Percentiles rank a stretch among this genome's conserved stretches.
phyloP scores from a whole-genome alignment of 2,329 filamentous ascomycete species.

The Sporothrix schenckii region DNA sequence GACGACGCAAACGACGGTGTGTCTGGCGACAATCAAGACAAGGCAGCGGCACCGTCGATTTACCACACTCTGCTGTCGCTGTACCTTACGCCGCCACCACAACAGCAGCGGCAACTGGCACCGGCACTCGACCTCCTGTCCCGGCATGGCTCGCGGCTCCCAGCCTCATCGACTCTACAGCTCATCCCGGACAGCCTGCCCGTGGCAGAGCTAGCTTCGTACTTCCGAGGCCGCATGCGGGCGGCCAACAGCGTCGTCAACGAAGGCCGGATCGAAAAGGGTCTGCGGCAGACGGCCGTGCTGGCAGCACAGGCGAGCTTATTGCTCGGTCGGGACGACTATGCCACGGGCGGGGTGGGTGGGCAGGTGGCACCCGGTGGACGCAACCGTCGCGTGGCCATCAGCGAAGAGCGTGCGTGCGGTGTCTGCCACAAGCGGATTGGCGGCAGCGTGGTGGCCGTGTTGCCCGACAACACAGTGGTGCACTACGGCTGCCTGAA shows the following conservation, averaged over 20 bases:
- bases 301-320: slow-evolving; percentile 75
- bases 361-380: slow-evolving; percentile 53
- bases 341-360: not conserved
- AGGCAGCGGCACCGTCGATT: slow-evolving; percentile 64
- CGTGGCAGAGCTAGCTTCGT: slow-evolving; percentile 78
- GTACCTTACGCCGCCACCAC: slow-evolving; percentile 79
- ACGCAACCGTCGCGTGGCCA: slow-evolving; percentile 68
- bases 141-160: slow-evolving; percentile 87
- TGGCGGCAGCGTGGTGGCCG: slow-evolving; percentile 87
- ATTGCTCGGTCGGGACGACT: slow-evolving; percentile 64
- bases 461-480: slow-evolving; percentile 79
- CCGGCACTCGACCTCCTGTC: slow-evolving; percentile 87
- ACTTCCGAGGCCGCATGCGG: slow-evolving; percentile 89
- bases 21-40: slow-evolving; percentile 46
- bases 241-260: slow-evolving; percentile 81
- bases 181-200: slow-evolving; percentile 82
- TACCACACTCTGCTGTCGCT: slow-evolving; percentile 89
- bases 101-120: slow-evolving; percentile 70
- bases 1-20: not conserved
- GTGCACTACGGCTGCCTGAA: slow-evolving; percentile 80
- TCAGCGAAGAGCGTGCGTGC: slow-evolving; percentile 87
- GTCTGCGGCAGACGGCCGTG: slow-evolving; percentile 75
- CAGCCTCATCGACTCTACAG: slow-evolving; percentile 80
- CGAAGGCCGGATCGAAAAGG: slow-evolving; percentile 75
- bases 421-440: slow-evolving; percentile 91